Base-by-base conservation (phyloP, 176 grass and related monocot genomes). In the Ensete glaucum region DNA sequence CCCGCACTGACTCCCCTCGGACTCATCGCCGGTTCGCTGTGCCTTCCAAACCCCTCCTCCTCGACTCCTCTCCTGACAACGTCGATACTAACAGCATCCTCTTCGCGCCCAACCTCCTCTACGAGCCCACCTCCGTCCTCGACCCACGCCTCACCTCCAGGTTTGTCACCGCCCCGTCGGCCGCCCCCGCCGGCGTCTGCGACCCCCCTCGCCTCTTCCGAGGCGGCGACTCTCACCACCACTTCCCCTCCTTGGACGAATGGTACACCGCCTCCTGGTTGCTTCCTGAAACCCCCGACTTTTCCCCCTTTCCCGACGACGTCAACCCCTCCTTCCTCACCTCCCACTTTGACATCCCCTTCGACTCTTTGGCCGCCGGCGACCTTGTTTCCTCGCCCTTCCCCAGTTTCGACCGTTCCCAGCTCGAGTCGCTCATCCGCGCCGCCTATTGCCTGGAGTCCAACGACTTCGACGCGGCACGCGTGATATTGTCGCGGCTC, bases 71-170 rank as follows among this genome's bases (percentile, higher is more conserved):
- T 60, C 16, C 59, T 48, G 34, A 43, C 34, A 65, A 52, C 34
- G 7, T 60, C 49, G 77, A 71, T 53, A 69, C 58, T 50, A 85
- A 72, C 79, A 76, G 50, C 57, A 64, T 66, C 57, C 65, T 69
- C 62, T 11, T 77, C 23, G 26, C 80, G 34, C 34, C 34, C 10
- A 75, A 66, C 62, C 70, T 78, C 69, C 62, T 72, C 60, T 86
- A 86, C 84, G 88, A 86, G 78, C 88, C 88, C 55, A 86, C 78
- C 54, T 86, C 88, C 26, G 88, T 90, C 54, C 84, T 90, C 9
- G 88, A 90, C 57, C 84, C 88, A 49, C 73, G 80, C n/a, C 76
- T 80, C 50, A 86, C 88, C 51, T 86, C 88, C 54, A 86, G 84
- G 29, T 84, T 78, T 1, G 70, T 78, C 50, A 68, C 84, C 60